phyloP scores from a whole-genome alignment of 1,284 basidiomycete genomes.

The Trichosporon sp. region DNA sequence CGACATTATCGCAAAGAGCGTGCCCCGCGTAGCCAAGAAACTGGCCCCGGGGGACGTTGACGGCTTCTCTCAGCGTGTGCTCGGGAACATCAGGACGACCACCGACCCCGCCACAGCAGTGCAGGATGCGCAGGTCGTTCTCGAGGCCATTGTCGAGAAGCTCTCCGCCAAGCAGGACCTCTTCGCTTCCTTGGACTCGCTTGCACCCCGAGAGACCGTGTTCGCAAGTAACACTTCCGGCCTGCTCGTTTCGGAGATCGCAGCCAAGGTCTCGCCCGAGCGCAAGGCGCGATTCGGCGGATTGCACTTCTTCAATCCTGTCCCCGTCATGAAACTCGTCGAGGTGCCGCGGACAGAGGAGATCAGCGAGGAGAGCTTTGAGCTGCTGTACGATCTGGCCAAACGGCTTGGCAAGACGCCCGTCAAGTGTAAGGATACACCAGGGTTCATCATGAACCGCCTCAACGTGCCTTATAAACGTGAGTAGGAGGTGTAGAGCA shows the following conservation, averaged over 20 bases:
- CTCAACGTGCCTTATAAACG: neutral
- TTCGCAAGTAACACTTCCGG: constrained; percentile 64
- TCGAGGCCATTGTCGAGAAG: constrained; percentile 65
- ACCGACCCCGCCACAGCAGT: constrained; percentile 60
- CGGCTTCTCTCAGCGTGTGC: constrained; percentile 50
- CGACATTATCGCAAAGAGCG: constrained; percentile 61
- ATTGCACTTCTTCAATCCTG: constrained; percentile 62
- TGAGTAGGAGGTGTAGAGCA: neutral
- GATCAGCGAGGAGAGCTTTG: constrained; percentile 59
- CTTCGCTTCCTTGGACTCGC: constrained; percentile 60
- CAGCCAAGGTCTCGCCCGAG: constrained; percentile 46
- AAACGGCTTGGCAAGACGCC: constrained; percentile 61
- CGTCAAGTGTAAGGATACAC: constrained; percentile 62
- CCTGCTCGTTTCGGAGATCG: constrained; percentile 61
- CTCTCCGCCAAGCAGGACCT: constrained; percentile 62
- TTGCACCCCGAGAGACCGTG: constrained; percentile 55
- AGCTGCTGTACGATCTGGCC: constrained; percentile 59
- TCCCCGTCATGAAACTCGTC: constrained; percentile 63
- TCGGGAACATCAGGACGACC: constrained; percentile 59
- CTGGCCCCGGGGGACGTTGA: constrained; percentile 57
- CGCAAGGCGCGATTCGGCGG: constrained; percentile 58
- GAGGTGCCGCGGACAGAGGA: constrained; percentile 61
- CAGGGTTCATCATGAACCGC: constrained; percentile 46
- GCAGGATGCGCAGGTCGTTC: constrained; percentile 60
- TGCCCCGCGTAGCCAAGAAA: constrained; percentile 61